Evolutionary conservation across 257 asterid genomes (phyloP).

Genomic region (Perilla frutescens): DNA sequence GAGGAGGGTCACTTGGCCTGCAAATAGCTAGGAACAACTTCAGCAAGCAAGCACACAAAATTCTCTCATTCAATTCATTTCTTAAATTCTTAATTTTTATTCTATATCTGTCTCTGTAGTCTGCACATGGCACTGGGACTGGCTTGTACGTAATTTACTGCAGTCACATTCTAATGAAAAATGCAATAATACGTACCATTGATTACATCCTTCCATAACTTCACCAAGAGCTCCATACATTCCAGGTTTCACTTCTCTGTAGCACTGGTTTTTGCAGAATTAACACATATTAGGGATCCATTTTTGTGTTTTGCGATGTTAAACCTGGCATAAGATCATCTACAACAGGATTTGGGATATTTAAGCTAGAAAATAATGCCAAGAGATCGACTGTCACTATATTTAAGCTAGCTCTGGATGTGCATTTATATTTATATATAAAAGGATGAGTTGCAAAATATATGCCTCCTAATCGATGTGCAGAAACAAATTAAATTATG

Average conservation of each 20-base stretch:
- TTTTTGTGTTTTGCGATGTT: background rate
- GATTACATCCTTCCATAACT: conserved; percentile 69
- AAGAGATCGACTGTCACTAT: no score
- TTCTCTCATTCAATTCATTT: background rate
- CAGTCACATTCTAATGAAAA: no score
- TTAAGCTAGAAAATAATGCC: no score
- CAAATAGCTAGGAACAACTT: conserved; percentile 23
- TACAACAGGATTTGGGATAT: background rate
- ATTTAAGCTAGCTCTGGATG: no score
- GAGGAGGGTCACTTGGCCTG: conserved; percentile 84
- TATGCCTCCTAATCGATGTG: background rate
- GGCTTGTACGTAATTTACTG: no score
- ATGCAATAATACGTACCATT: conserved; percentile 54
- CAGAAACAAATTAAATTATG: background rate
- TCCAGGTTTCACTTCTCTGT: conserved; percentile 72
- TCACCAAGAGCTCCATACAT: conserved; percentile 81
- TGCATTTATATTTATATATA: no score
- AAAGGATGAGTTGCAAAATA: no score
- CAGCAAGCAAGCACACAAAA: conserved; percentile 21
- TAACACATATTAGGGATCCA: background rate
- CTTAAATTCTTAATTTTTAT: no score
- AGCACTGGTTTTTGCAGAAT: conserved; percentile 60
- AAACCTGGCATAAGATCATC: background rate
- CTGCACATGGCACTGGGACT: no score
- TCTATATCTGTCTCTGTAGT: no score